Evolutionary conservation across 2,329 filamentous ascomycete genomes (phyloP), one percentile per base, ranked within the genome.

Genomic region (Arthrobotrys conoides): DNA sequence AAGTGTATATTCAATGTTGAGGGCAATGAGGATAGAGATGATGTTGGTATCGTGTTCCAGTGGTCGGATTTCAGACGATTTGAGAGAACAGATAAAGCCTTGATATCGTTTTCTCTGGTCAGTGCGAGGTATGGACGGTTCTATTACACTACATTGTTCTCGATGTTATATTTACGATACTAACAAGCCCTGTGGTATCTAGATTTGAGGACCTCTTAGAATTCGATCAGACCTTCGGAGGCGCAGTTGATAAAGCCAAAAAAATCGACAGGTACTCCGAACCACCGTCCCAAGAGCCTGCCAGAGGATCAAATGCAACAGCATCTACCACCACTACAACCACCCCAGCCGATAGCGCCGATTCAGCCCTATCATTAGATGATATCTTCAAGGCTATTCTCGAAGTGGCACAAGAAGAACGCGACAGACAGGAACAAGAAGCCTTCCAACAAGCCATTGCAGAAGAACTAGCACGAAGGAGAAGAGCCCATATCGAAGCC

Each of bases 181-280:
- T 65, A 14, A 65, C 16, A 22, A 14, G 10, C 2, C 16, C 1
- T 14, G 2, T 10, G 22, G n/a, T 5, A 41, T 44, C 8, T 30
- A 77, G 73, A 48, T 77, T 77, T 46, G 73, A 77, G 44, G 73
- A 77, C 24, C 63, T 77, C 0, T 41, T 77, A 41, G 73, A 77
- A 55, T 77, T 66, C 59, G 73, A 77, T 27, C n/a, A 33, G 2
- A 41, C 18, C 9, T 76, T 71, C 41, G 66, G 72, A 20, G 72
- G 72, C 18, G 72, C 71, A 27, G 18, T 18, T 16, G 55, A 76
- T 36, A 76, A 70, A 5, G 72, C 72, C 24, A 76, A 76, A 49
- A 38, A 10, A 30, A 71, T 76, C 14, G 66, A 59, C 30, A 76
- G 41, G 65, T 76, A 76, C 41, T 18, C 46, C 6, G 33, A 66